Base-by-base conservation (phyloP, 2,329 filamentous ascomycete genomes). In the Trichophyton schoenleinii region DNA sequence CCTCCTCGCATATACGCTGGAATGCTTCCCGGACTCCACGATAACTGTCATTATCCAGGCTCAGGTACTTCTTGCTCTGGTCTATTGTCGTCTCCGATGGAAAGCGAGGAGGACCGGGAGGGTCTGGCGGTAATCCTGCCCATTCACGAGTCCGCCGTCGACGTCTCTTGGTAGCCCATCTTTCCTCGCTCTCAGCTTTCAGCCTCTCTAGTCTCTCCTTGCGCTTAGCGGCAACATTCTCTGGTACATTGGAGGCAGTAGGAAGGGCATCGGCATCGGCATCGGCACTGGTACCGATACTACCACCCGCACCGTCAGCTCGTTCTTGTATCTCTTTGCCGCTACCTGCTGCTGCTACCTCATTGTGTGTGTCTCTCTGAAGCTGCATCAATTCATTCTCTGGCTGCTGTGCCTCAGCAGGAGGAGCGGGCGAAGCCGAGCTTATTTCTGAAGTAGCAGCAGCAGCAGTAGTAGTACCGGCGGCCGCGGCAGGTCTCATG, bases 41-140 rank as follows among this genome's bases (percentile, higher is more conserved):
- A 70, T 94, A 94, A 48, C 81, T 75, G 1, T 78, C 72, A 57
- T 80, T 82, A 67, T 87, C 82, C 38, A 95, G 77, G 42, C 75
- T 78, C 31, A 95, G 77, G 63, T 85, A 87, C 11, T 80, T 79
- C 69, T 90, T 89, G 68, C 87, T 86, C 72, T 92, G 87, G 65
- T 89, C 86, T 62, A 94, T 82, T 0, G 88, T 91, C 11, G 87
- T 91, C 72, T 94, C 89, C 0, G 88, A 92, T 0, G 87, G 87
- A 65, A 90, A 94, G 22, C 89, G 83, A 13, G 87, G 85, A 20
- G 85, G 83, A 3, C 85, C 83, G 0, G 85, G 81, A 5, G 83
- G 83, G 69, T 89, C 86, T 42, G 86, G 81, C 13, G 86, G 83
- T 28, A 88, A 71, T 1, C 85, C 85, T 48, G 82, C 85, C 78